Evolutionary conservation across 1,284 basidiomycete genomes (phyloP), one percentile per base, ranked within the genome.

Genomic region (Cutaneotrichosporon mucoides): DNA sequence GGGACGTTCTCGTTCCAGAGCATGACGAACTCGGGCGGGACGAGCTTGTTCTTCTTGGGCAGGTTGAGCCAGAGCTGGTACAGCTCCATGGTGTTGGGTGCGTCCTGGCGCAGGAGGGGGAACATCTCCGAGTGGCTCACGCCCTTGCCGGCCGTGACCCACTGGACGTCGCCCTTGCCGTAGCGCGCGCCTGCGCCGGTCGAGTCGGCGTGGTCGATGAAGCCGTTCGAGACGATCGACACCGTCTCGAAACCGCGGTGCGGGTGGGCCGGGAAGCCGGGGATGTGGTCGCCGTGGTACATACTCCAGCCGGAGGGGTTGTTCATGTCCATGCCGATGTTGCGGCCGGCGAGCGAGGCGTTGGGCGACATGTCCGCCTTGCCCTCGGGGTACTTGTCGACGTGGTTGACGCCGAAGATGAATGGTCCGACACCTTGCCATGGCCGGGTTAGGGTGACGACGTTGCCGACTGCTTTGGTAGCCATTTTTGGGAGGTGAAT

Each of bases 81-180:
- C 53, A 63, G 45, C 13, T 55, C 53, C 13, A 60, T 13, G 3
- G 45, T 45, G 59, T 63, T 63, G 34, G 49, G 41, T 15, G 45
- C 37, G 44, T 45, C 50, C 13, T 48, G 15, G 53, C 52, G n/a
- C 3, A 63, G 36, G 13, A 63, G 44, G 2, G 62, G 62, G 52
- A 63, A 60, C 90, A 97, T 96, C 77, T 83, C 90, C 5, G 88
- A 87, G 68, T 92, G 90, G 57, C 90, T 87, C 70, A 76, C 70
- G 6, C 80, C 81, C 53, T 70, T 66, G 10, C 89, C 90, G 12
- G 92, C 91, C 70, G 86, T 88, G 90, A 96, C 96, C 90, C 92
- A 95, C 72, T 96, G 93, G 1, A 95, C 86, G 56, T 91, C 92
- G 8, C 93, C 93, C 3, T 86, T 78, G 35, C 58, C 56, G 37